Percentiles rank a stretch among this genome's conserved stretches.
These are phyloP conservation scores for Citropsis articulata DNA, from an alignment of 345 rosid genomes.

Conservation along the genomic window DNA sequence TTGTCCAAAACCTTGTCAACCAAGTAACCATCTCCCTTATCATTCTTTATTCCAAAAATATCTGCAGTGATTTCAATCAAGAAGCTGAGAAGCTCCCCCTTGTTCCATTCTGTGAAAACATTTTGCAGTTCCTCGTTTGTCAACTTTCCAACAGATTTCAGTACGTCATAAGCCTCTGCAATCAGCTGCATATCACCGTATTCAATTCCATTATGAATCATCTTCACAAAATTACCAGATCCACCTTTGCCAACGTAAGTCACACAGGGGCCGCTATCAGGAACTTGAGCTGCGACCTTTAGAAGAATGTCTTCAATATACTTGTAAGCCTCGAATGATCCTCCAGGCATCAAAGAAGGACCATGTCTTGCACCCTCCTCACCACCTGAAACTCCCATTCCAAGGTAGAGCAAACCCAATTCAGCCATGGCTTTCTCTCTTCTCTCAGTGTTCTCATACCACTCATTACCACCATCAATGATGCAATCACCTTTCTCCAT, in stretches of 20 bases:
- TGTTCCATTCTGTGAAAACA: conserved; percentile 89
- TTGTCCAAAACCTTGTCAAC: conserved; percentile 95
- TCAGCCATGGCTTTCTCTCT: conserved; percentile 68
- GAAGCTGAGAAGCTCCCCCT: conserved; percentile 93
- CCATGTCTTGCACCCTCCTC: conserved; percentile 97
- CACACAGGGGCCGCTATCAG: conserved; percentile 90
- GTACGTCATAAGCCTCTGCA: conserved; percentile 87
- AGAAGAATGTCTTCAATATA: conserved; percentile 85
- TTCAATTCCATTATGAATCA: conserved; percentile 95
- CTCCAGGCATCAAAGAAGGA: conserved; percentile 96
- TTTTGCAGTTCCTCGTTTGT: conserved; percentile 71
- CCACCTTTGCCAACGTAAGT: conserved; percentile 91
- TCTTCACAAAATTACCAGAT: conserved; percentile 94
- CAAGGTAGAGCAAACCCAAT: conserved; percentile 78
- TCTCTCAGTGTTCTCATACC: conserved; percentile 98
- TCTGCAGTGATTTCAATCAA: conserved; percentile 91
- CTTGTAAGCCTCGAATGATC: conserved; percentile 82
- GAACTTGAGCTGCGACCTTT: conserved; percentile 94
- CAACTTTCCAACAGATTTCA: conserved; percentile 83
- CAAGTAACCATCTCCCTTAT: conserved; percentile 78
- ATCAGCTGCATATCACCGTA: conserved; percentile 98
- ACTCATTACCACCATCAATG: conserved; percentile 94
- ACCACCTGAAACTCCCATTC: conserved; percentile 98
- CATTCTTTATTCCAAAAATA: conserved; percentile 81
- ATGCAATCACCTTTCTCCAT: conserved; percentile 96